Evolutionary conservation across 805 yeast species (phyloP).

Genomic region (Isabelozyma gotoi): DNA sequence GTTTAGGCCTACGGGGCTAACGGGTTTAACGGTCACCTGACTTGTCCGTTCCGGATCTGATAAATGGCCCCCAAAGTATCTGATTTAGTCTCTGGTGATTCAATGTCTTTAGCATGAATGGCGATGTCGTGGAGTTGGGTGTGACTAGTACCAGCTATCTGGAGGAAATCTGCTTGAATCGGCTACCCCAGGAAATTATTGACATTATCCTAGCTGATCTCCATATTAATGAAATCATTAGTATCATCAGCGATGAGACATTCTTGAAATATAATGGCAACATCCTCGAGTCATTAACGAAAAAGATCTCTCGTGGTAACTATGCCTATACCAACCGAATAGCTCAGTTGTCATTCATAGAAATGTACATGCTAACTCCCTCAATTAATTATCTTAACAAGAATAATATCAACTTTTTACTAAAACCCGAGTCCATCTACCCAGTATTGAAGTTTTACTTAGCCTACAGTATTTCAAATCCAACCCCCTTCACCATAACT

Average conservation of each 20-base stretch:
- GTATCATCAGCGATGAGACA: neutral
- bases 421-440: neutral
- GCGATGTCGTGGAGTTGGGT: neutral
- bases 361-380: slow-evolving; percentile 14
- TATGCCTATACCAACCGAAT: slow-evolving; percentile 11
- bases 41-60: too few relatives aligned
- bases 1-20: too few relatives aligned
- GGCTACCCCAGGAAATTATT: neutral
- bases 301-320: neutral
- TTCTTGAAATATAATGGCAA: neutral
- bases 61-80: too few relatives aligned
- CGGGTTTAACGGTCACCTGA: too few relatives aligned
- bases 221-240: neutral
- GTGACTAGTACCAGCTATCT: too few relatives aligned
- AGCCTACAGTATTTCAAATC: slow-evolving; percentile 1
- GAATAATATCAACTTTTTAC: slow-evolving; percentile 1
- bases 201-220: neutral
- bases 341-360: slow-evolving; percentile 10
- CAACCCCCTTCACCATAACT: slow-evolving; percentile 12
- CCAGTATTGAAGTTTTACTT: slow-evolving; percentile 1
- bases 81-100: neutral
- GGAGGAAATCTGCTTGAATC: neutral
- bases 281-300: neutral
- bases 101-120: neutral
- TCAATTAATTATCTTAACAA: slow-evolving; percentile 11